phyloP scores from a whole-genome alignment of 192 early-diverging fungal species.

The Coemansia sp. region DNA sequence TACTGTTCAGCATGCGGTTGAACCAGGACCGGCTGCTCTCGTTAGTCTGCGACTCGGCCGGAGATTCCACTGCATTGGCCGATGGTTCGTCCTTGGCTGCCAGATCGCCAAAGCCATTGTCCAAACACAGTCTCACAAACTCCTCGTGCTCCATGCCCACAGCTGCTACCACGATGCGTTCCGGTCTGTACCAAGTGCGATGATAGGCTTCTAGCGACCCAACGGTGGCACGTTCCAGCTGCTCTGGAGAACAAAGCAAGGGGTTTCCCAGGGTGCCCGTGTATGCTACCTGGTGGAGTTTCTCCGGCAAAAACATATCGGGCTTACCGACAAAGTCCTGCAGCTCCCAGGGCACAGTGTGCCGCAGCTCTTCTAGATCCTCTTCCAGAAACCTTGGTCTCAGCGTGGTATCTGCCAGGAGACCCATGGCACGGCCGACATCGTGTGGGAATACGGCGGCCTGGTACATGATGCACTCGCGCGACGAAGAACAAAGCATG shows the following conservation, averaged over 20 bases:
- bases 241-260: slow-evolving; percentile 65
- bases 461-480: slow-evolving; percentile 96
- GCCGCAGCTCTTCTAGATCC: slow-evolving; percentile 79
- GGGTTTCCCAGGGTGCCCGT: slow-evolving; percentile 79
- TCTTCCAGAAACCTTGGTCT: slow-evolving; percentile 66
- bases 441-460: slow-evolving; percentile 86
- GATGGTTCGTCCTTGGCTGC: slow-evolving; percentile 18
- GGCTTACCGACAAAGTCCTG: slow-evolving; percentile 81
- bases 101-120: slow-evolving; percentile 71
- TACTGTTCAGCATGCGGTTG: slow-evolving; percentile 14
- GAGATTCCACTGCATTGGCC: neutral
- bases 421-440: slow-evolving; percentile 61
- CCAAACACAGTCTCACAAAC: slow-evolving; percentile 62
- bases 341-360: slow-evolving; percentile 81
- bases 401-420: slow-evolving; percentile 79
- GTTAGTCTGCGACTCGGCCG: neutral
- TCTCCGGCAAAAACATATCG: slow-evolving; percentile 82
- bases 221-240: slow-evolving; percentile 64
- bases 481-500: slow-evolving; percentile 81
- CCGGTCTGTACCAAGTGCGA: slow-evolving; percentile 80
- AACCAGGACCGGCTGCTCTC: slow-evolving; percentile 18
- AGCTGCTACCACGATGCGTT: slow-evolving; percentile 86
- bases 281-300: slow-evolving; percentile 81
- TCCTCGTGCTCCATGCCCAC: slow-evolving; percentile 84
- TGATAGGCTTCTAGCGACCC: slow-evolving; percentile 69